Evolutionary conservation across 2,329 filamentous ascomycete genomes (phyloP).

Genomic region (Exophiala sp.): DNA sequence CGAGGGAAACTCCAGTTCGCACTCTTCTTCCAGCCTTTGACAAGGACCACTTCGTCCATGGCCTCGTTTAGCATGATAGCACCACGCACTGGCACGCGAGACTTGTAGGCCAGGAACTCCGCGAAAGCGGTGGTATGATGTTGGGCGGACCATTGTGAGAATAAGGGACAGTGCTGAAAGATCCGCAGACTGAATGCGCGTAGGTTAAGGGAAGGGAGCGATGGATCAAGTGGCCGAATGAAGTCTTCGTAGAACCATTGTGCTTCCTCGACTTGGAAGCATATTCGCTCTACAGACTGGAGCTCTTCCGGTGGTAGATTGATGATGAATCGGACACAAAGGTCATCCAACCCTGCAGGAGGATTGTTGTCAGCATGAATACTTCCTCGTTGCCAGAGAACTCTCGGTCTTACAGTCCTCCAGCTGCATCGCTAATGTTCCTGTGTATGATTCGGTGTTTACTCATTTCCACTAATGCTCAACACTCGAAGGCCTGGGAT

Average conservation of each 20-base stretch:
- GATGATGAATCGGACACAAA: conserved; percentile 96
- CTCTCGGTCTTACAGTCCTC: conserved; percentile 67
- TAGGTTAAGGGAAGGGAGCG: conserved; percentile 78
- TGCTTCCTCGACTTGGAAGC: conserved; percentile 97
- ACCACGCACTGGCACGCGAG: conserved; percentile 85
- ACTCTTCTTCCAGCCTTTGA: conserved; percentile 97
- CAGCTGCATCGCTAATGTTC: conserved; percentile 68
- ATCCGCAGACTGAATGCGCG: conserved; percentile 84
- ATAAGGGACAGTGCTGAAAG: conserved; percentile 88
- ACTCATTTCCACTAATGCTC: conserved; percentile 55
- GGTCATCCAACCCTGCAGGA: conserved; percentile 81
- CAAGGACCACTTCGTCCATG: conserved; percentile 92
- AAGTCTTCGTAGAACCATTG: conserved; percentile 99
- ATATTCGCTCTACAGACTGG: conserved; percentile 85
- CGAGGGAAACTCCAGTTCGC: conserved; percentile 95
- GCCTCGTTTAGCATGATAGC: conserved; percentile 86
- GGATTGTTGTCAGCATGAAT: conserved; percentile 8
- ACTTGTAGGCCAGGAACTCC: conserved; percentile 92
- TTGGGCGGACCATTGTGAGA: conserved; percentile 74
- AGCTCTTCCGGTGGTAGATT: conserved; percentile 92
- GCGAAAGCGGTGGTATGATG: conserved; percentile 81
- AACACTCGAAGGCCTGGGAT: conserved; percentile 1
- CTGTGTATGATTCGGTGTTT: conserved; percentile 46
- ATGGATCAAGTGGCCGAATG: conserved; percentile 82
- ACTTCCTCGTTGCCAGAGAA: background rate